Evolutionary conservation across 345 rosid species (phyloP).

Genomic region (Melastoma malabathricum): DNA sequence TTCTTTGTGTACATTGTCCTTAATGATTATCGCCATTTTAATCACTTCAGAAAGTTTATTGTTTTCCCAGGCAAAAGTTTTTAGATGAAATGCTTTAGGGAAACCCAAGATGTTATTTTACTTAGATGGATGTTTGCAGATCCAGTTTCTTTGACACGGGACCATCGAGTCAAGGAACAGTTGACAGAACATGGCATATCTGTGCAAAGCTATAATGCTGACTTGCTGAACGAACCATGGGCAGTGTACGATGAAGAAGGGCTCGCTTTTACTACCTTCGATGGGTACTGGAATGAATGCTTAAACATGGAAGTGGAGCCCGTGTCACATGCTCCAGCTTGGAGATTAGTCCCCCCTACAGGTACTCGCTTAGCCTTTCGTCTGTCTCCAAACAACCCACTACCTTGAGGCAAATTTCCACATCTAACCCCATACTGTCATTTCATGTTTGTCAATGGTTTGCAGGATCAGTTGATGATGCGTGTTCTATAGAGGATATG

Average conservation of each 20-base stretch:
- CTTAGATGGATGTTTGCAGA: conserved; percentile 17
- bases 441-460: background rate
- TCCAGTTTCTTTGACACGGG: conserved; percentile 78
- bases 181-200: conserved; percentile 57
- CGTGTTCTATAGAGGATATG: conserved; percentile 50
- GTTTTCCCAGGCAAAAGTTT: too few species aligned
- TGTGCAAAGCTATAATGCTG: conserved; percentile 85
- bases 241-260: conserved; percentile 63
- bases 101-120: too few species aligned
- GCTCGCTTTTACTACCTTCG: conserved; percentile 53
- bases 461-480: conserved; percentile 34
- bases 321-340: conserved; percentile 52
- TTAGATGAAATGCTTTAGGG: too few species aligned
- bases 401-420: too few species aligned
- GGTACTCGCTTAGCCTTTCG: conserved; percentile 27
- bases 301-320: conserved; percentile 52
- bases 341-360: conserved; percentile 47
- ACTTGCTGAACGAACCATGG: conserved; percentile 89
- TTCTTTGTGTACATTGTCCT: too few species aligned
- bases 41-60: too few species aligned
- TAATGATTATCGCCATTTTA: too few species aligned
- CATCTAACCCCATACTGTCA: background rate
- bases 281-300: conserved; percentile 63
- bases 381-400: background rate
- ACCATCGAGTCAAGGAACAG: conserved; percentile 65